Percentiles rank a stretch among this genome's conserved stretches.
These are phyloP conservation scores for Phytophthora podocarpi DNA, from an alignment of 352 stramenopile species.

Conservation along the genomic window DNA sequence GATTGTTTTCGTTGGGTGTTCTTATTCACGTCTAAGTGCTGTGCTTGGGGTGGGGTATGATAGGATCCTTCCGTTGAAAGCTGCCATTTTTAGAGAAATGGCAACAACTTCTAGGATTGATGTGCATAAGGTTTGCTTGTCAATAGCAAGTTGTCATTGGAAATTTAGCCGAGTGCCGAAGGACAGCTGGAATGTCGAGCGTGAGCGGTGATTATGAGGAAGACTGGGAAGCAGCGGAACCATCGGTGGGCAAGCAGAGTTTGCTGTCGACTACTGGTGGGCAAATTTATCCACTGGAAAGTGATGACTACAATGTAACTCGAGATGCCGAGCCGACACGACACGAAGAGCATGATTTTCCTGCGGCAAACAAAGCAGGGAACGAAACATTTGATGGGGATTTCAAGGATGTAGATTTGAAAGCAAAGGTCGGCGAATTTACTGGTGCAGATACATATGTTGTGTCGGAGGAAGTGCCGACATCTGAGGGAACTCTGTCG, in stretches of 20 bases:
- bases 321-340: slow-evolving; percentile 13
- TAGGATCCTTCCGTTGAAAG: slow-evolving; percentile 10
- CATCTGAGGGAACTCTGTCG: slow-evolving; percentile 4
- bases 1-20: not conserved
- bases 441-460: not conserved
- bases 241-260: slow-evolving; percentile 10
- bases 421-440: not conserved
- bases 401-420: not conserved
- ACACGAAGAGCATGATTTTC: not conserved
- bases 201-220: slow-evolving; percentile 25
- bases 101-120: not conserved
- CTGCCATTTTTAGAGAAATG: slow-evolving; percentile 20
- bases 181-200: slow-evolving; percentile 7
- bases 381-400: not conserved
- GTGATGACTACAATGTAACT: slow-evolving; percentile 3
- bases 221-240: slow-evolving; percentile 21
- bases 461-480: slow-evolving; percentile 1
- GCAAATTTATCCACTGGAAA: slow-evolving; percentile 9
- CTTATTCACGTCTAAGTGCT: slow-evolving; percentile 7
- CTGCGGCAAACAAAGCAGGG: not conserved
- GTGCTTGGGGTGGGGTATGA: too few species aligned
- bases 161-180: not conserved
- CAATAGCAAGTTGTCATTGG: not conserved
- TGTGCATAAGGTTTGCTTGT: slow-evolving; percentile 2
- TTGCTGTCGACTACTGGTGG: slow-evolving; percentile 1